A percentile compares a stretch with the other conserved stretches of the same genome.
phyloP scores from a whole-genome alignment of 2,329 filamentous ascomycete species.

The Aspergillus spinulosporus region DNA sequence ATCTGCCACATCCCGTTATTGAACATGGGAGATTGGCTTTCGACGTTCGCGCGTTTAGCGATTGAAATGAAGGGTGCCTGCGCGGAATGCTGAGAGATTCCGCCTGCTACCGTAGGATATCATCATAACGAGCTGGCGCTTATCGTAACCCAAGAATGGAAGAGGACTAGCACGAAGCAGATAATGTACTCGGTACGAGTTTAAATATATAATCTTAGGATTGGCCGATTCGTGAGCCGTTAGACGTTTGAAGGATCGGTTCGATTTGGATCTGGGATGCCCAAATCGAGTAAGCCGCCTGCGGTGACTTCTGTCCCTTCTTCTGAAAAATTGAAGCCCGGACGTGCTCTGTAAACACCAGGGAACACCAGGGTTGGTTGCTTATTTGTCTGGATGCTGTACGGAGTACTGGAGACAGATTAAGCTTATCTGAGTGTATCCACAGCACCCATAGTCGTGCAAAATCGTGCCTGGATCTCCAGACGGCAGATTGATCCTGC shows the following conservation, averaged over 20 bases:
- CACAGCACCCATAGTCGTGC: conserved; percentile 4
- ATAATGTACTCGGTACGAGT: not conserved
- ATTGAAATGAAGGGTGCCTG: conserved; percentile 11
- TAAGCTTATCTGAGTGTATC: conserved; percentile 14
- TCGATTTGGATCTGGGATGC: not conserved
- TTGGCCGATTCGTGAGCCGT: not conserved
- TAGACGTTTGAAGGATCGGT: not conserved
- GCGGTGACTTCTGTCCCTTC: not conserved
- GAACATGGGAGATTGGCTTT: not conserved
- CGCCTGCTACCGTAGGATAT: not conserved
- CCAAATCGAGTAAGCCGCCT: not conserved
- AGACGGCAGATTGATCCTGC: conserved; percentile 15
- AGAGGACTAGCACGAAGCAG: too few relatives aligned
- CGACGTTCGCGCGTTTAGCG: not conserved
- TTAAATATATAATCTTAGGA: conserved; percentile 4
- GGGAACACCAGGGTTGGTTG: not conserved
- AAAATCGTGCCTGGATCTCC: conserved; percentile 7
- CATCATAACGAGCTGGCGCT: too few relatives aligned
- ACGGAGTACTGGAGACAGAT: not conserved
- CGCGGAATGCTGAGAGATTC: conserved; percentile 14
- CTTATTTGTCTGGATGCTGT: not conserved
- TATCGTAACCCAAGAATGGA: too few relatives aligned
- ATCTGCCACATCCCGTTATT: conserved; percentile 15
- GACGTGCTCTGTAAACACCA: not conserved
- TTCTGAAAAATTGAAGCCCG: too few relatives aligned